Percentiles rank a stretch among this genome's conserved stretches.
Evolutionary conservation across 2,329 filamentous ascomycete species (phyloP).

Genomic region (Ascochyta lentis): DNA sequence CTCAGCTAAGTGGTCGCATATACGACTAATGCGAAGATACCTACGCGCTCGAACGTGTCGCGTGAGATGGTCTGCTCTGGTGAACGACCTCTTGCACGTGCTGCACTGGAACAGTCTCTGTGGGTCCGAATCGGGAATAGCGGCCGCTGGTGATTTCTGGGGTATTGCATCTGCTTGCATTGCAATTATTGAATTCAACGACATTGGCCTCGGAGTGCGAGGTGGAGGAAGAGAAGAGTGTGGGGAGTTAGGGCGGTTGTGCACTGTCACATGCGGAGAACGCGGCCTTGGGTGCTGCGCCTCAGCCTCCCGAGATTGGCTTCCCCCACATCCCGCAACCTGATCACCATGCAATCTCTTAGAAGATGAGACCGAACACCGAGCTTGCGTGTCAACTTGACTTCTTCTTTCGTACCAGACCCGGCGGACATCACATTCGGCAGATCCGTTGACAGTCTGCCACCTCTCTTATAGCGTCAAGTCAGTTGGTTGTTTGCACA

Average conservation of each 20-base stretch:
- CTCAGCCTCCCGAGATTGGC: background rate
- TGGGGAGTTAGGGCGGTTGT: constrained; percentile 19
- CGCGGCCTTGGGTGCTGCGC: background rate
- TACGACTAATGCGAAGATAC: constrained; percentile 14
- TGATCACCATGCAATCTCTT: too few species aligned
- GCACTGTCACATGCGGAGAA: constrained; percentile 3
- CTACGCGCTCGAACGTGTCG: constrained; percentile 60
- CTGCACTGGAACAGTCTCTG: constrained; percentile 56
- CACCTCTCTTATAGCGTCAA: background rate
- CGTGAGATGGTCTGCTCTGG: constrained; percentile 60
- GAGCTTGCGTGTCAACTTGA: background rate
- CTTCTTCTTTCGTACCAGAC: background rate
- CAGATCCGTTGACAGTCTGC: background rate
- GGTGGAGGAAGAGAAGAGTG: constrained; percentile 29
- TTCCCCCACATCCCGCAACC: constrained; percentile 21
- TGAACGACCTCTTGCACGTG: constrained; percentile 60
- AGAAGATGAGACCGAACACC: constrained; percentile 2
- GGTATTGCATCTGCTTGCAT: constrained; percentile 27
- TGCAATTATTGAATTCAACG: constrained; percentile 16
- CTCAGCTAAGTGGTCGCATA: background rate
- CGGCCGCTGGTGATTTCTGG: constrained; percentile 8
- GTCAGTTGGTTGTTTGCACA: background rate
- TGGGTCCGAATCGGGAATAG: constrained; percentile 27
- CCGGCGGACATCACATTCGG: background rate
- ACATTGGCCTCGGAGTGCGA: constrained; percentile 25